Percentiles rank a stretch among this genome's conserved stretches.
Evolutionary conservation across 2,329 filamentous ascomycete species (phyloP).

Genomic region (Gaeumannomyces sp.): DNA sequence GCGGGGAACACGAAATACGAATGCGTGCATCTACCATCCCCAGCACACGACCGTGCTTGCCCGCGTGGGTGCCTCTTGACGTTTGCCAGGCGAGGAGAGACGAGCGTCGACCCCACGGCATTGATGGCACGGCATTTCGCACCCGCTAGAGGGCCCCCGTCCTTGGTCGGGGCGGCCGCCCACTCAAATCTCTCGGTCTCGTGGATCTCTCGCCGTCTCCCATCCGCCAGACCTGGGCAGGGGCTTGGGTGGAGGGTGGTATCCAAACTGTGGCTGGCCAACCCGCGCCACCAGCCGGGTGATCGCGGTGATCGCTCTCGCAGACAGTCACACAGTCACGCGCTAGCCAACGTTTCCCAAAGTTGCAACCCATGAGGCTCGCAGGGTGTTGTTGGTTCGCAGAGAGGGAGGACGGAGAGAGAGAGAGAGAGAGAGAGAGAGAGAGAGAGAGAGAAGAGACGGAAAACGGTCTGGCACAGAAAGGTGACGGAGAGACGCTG

Average conservation of each 20-base stretch:
- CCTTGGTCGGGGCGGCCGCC: not conserved
- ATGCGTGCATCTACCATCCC: not conserved
- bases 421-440: too few species aligned
- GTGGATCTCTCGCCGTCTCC: too few species aligned
- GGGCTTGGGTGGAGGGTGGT: too few species aligned
- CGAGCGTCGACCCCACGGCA: not conserved
- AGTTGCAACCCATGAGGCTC: not conserved
- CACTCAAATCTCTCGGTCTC: not conserved
- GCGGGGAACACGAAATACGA: not conserved
- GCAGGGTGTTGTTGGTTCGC: not conserved
- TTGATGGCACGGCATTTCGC: not conserved
- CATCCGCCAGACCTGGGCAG: not conserved
- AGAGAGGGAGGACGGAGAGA: too few species aligned
- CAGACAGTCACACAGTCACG: not conserved
- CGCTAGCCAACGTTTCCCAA: too few species aligned
- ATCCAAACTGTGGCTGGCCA: not conserved
- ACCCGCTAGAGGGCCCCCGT: not conserved
- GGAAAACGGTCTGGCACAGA: not conserved
- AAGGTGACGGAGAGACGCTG: too few species aligned
- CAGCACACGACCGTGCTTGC: too few species aligned
- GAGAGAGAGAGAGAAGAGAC: too few species aligned
- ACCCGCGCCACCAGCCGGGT: not conserved
- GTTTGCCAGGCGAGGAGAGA: not conserved
- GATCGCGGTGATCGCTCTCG: not conserved
- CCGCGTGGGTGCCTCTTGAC: not conserved